These are phyloP conservation scores for Metschnikowia orientalis DNA, from an alignment of 805 yeast species.

Conservation along the genomic window DNA sequence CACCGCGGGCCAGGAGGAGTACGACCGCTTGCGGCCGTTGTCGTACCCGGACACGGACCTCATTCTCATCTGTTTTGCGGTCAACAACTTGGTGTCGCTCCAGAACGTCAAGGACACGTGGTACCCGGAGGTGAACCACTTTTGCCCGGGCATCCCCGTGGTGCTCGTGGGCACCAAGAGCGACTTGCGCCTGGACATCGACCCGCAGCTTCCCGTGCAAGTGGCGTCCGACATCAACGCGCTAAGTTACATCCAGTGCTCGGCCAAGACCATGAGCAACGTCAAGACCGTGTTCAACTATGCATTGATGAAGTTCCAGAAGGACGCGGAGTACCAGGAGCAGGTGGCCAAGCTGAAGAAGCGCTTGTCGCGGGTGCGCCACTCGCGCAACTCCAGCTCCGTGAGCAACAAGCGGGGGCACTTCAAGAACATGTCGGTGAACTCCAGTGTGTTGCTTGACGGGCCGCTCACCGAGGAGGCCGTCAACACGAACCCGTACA, in stretches of 20 bases:
- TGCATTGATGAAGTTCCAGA: conserved; percentile 47
- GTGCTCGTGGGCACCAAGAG: conserved; percentile 79
- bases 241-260: conserved; percentile 69
- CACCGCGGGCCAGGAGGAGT: conserved; percentile 88
- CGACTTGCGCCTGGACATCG: conserved; percentile 46
- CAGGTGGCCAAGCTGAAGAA: conserved; percentile 34
- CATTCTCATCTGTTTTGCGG: conserved; percentile 69
- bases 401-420: conserved; percentile 30
- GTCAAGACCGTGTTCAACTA: conserved; percentile 63
- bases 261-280: conserved; percentile 67
- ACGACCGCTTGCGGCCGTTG: conserved; percentile 73
- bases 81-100: conserved; percentile 58
- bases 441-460: conserved; percentile 33
- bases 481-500: conserved; percentile 34
- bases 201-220: conserved; percentile 46
- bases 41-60: conserved; percentile 77
- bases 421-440: conserved; percentile 34
- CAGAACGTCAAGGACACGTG: conserved; percentile 75
- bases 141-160: conserved; percentile 76
- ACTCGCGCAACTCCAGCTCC: conserved; percentile 18
- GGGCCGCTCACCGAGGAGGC: conserved; percentile 39
- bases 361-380: conserved; percentile 29
- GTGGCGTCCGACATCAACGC: conserved; percentile 63
- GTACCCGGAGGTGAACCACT: conserved; percentile 83
- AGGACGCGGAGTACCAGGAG: conserved; percentile 32